These are phyloP conservation scores for Musa itinerans DNA, from an alignment of 176 grass and related monocot species.

Conservation along the genomic window DNA sequence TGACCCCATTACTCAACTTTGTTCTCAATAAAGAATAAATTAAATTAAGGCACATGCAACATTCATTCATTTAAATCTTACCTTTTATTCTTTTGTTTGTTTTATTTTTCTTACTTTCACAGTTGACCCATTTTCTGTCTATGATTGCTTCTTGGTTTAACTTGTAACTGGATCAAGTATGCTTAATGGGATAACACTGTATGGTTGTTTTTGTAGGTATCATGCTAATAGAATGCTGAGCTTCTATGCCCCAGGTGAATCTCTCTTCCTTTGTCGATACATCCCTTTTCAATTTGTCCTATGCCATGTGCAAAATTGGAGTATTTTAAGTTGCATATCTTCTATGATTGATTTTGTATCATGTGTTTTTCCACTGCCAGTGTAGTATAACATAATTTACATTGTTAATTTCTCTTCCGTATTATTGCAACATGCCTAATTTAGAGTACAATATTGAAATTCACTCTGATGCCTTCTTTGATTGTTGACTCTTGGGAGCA, in stretches of 20 bases:
- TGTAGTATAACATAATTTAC: too few species aligned
- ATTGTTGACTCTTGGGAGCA: not conserved
- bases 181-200: not conserved
- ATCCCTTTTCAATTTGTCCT: not conserved
- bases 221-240: conserved; percentile 96
- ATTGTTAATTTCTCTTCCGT: too few species aligned
- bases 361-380: too few species aligned
- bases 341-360: too few species aligned
- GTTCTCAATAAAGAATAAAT: too few species aligned
- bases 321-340: conserved; percentile 28
- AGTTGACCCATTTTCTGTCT: not conserved
- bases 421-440: too few species aligned
- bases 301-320: not conserved
- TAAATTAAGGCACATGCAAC: too few species aligned
- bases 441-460: too few species aligned
- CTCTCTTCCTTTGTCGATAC: not conserved
- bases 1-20: too few species aligned
- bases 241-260: conserved; percentile 57
- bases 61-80: too few species aligned
- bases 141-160: not conserved
- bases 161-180: not conserved
- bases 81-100: too few species aligned
- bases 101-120: too few species aligned
- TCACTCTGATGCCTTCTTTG: not conserved
- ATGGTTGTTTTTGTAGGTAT: conserved; percentile 51